Conservation (phyloP, 345 rosid genomes). For the Passiflora organensis region DNA sequence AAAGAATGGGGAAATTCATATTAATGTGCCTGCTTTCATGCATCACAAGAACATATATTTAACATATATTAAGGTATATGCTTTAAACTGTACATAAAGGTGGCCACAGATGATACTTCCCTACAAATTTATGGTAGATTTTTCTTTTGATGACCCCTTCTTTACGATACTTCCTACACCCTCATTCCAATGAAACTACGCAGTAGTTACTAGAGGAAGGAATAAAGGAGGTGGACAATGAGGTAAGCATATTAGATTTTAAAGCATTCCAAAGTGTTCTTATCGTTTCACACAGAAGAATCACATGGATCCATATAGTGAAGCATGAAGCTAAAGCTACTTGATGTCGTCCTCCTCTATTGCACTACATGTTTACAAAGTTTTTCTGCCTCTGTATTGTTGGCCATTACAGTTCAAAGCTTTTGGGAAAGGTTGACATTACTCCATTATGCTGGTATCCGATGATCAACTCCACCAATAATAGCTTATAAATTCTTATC, state of each 20-base stretch:
- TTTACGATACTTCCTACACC: neutral
- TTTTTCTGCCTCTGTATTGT: constrained; percentile 1
- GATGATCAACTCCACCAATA: constrained; percentile 5
- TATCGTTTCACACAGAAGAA: constrained; percentile 3
- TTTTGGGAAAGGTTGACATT: constrained; percentile 6
- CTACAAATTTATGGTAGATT: too few relatives aligned
- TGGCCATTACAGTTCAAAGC: neutral
- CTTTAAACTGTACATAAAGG: too few relatives aligned
- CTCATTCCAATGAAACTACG: constrained; percentile 4
- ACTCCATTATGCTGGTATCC: constrained; percentile 3
- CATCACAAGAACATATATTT: neutral
- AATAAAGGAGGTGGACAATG: constrained; percentile 14
- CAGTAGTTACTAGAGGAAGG: constrained; percentile 9
- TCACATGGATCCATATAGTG: constrained; percentile 3
- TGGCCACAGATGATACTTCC: too few relatives aligned
- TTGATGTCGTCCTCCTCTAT: neutral
- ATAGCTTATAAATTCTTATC: neutral
- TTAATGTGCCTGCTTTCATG: neutral
- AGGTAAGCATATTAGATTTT: constrained; percentile 17
- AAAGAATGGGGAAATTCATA: neutral
- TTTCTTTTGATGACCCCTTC: too few relatives aligned
- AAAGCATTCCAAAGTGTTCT: constrained; percentile 6
- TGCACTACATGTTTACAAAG: neutral
- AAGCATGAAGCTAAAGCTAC: constrained; percentile 7
- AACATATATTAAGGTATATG: neutral